These are phyloP conservation scores for Fusarium newnesense DNA, from an alignment of 2,329 filamentous ascomycete species.

Conservation along the genomic window DNA sequence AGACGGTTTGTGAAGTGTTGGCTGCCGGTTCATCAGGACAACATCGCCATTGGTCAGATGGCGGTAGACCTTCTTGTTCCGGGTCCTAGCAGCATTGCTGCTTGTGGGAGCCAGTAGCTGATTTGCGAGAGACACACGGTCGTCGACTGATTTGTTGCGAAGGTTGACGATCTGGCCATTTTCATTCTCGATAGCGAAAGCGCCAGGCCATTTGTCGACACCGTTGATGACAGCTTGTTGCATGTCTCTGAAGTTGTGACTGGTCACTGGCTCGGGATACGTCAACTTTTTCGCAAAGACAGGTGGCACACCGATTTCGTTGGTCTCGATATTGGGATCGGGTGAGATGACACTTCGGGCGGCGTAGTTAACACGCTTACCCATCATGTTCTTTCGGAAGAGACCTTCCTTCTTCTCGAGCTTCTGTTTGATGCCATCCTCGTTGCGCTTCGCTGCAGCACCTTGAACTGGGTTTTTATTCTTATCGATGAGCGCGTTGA, in stretches of 20 bases:
- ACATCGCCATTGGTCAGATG: slow-evolving; percentile 97
- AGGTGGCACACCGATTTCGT: slow-evolving; percentile 98
- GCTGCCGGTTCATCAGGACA: slow-evolving; percentile 98
- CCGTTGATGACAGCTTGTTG: slow-evolving; percentile 97
- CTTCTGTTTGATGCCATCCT: slow-evolving; percentile 97
- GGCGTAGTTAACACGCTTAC: slow-evolving; percentile 98
- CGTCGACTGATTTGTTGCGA: slow-evolving; percentile 86
- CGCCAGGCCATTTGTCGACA: slow-evolving; percentile 91
- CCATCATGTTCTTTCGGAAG: slow-evolving; percentile 99
- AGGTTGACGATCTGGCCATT: slow-evolving; percentile 91
- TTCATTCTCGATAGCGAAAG: slow-evolving; percentile 94
- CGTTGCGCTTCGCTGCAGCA: slow-evolving; percentile 78
- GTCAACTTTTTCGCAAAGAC: slow-evolving; percentile 97
- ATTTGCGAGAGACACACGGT: slow-evolving; percentile 89
- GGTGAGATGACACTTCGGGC: slow-evolving; percentile 98
- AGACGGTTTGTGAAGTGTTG: slow-evolving; percentile 96
- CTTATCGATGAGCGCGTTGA: slow-evolving; percentile 93
- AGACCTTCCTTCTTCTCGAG: slow-evolving; percentile 98
- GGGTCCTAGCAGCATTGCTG: slow-evolving; percentile 76
- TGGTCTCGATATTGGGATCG: slow-evolving; percentile 98
- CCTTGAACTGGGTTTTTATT: slow-evolving; percentile 87
- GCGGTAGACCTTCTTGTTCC: slow-evolving; percentile 95
- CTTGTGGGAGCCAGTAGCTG: slow-evolving; percentile 88
- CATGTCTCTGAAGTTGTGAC: slow-evolving; percentile 95
- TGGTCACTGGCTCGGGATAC: slow-evolving; percentile 96